phyloP scores from a whole-genome alignment of 2,329 filamentous ascomycete species.

The Talaromyces marneffei region DNA sequence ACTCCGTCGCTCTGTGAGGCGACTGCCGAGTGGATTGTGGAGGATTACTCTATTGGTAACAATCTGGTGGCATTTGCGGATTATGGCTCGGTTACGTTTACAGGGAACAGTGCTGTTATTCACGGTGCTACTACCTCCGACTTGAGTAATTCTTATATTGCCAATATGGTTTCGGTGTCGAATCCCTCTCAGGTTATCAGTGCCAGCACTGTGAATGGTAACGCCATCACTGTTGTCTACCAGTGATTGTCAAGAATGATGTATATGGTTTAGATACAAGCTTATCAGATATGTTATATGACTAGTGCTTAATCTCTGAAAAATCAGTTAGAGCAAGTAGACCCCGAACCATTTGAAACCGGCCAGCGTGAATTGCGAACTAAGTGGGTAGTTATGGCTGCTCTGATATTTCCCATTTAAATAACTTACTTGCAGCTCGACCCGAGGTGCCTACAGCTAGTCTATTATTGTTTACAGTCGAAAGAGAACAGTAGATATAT shows the following conservation, averaged over 20 bases:
- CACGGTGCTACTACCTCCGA: not conserved
- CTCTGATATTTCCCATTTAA: too few relatives aligned
- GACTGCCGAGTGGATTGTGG: slow-evolving; percentile 10
- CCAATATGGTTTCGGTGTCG: slow-evolving; percentile 8
- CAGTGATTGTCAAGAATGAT: not conserved
- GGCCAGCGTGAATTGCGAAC: too few relatives aligned
- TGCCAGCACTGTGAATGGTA: not conserved
- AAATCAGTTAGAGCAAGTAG: not conserved
- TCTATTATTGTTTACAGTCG: not conserved
- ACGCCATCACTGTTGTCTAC: slow-evolving; percentile 8
- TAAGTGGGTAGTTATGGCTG: too few relatives aligned
- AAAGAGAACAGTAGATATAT: not conserved
- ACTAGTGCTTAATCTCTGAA: not conserved
- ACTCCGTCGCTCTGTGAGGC: slow-evolving; percentile 5
- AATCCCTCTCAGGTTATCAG: slow-evolving; percentile 7
- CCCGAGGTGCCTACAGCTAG: too few relatives aligned
- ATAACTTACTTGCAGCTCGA: too few relatives aligned
- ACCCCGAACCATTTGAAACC: too few relatives aligned
- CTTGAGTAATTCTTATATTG: not conserved
- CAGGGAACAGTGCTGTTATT: slow-evolving; percentile 8
- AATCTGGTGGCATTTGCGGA: slow-evolving; percentile 8
- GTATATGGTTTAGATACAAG: not conserved
- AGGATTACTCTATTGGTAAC: slow-evolving; percentile 8
- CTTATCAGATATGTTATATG: not conserved
- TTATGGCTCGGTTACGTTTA: slow-evolving; percentile 11